These are phyloP conservation scores for Tetrahymena borealis DNA, from an alignment of 73 alveolate species.

Conservation along the genomic window DNA sequence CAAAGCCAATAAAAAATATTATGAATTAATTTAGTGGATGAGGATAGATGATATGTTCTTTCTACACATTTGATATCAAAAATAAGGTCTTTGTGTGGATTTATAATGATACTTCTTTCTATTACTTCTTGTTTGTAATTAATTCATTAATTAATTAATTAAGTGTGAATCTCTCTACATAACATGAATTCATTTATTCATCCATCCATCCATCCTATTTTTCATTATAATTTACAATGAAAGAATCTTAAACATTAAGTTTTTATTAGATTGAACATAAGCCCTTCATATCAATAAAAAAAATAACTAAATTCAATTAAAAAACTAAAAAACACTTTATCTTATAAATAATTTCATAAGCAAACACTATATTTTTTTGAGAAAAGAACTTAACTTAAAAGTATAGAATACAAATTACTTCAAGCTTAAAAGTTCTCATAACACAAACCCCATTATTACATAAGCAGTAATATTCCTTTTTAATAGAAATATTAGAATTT, in stretches of 20 bases:
- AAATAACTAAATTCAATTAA: not conserved
- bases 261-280: not conserved
- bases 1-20: not conserved
- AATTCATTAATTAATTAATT: too few species aligned
- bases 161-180: too few species aligned
- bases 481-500: too few species aligned
- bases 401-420: not conserved
- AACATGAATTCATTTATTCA: too few species aligned
- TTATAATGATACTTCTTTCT: not conserved
- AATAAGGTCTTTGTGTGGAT: not conserved
- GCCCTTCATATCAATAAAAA: not conserved
- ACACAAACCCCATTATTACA: too few species aligned
- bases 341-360: not conserved
- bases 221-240: not conserved
- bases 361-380: not conserved
- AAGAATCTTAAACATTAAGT: not conserved
- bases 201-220: too few species aligned
- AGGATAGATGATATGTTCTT: not conserved
- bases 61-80: not conserved
- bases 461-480: too few species aligned
- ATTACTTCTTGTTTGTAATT: not conserved
- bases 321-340: not conserved
- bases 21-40: not conserved
- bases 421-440: not conserved
- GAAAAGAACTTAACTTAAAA: not conserved